Base-by-base conservation (phyloP, 177 flowering plant species). In the Vitis hybrid region DNA sequence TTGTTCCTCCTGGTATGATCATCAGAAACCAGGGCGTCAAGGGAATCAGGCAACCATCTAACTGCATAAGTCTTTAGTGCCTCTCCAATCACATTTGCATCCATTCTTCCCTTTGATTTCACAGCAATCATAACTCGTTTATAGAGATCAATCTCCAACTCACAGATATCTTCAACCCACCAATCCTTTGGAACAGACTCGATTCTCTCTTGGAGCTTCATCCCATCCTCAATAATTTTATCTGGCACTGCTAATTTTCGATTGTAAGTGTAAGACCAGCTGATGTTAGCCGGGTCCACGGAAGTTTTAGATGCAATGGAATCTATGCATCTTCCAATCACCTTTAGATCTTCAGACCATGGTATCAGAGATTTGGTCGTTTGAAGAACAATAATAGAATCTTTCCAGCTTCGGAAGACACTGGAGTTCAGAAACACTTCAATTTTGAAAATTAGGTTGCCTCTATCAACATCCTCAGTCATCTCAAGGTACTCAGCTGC, bases 91-190 rank as follows among this genome's bases (percentile, higher is more conserved):
- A 90, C 83, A 57, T 67, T 68, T 40, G 84, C 85, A 49, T 85
- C 84, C 91, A 94, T 86, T 78, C 97, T 79, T 50, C 97, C 96
- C 62, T 88, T 90, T 2, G 92, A 91, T 68, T 88, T 94, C 51
- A 94, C 76, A 50, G 90, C 79, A 72, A 85, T 70, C 86, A 94
- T 87, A n/a, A 92, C 87, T 51, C 90, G 81, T 79, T 82, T 86
- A 80, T 86, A 92, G 2, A 91, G 81, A 66, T 90, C 94, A 72
- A 91, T 83, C n/a, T 89, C 97, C 48, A 94, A 83, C 77, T 90
- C 98, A 68, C 94, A 89, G 70, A 92, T 81, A 77, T 92, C 98
- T 79, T 94, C 98, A 59, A 90, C 83, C 98, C 98, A 94, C 97
- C 97, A 94, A 73, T 92, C 98, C 71, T 77, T 89, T 9, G 98